Conservation (phyloP, 2,329 filamentous ascomycete species). For the Alternaria triticina region DNA sequence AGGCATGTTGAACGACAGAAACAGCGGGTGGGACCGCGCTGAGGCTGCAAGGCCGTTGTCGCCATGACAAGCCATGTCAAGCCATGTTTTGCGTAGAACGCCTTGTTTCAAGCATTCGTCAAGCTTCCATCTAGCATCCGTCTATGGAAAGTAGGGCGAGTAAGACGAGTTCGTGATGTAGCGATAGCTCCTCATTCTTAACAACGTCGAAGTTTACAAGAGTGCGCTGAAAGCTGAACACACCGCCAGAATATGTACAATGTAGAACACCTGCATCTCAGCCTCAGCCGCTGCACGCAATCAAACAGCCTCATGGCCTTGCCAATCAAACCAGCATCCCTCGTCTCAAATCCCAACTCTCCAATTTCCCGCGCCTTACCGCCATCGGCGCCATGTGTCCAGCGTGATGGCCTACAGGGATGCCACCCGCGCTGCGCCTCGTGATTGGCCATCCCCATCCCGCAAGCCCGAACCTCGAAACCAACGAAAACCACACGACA, state of each 20-base stretch:
- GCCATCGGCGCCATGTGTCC: constrained; percentile 22
- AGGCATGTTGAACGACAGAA: constrained; percentile 12
- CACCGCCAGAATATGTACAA: neutral
- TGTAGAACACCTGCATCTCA: neutral
- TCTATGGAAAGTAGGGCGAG: neutral
- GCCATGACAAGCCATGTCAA: constrained; percentile 8
- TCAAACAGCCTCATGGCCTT: neutral
- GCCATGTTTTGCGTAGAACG: constrained; percentile 22
- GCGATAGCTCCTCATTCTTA: no score
- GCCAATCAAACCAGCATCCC: constrained; percentile 3
- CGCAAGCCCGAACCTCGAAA: constrained; percentile 18
- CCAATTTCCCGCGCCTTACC: constrained; percentile 24
- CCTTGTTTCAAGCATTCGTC: constrained; percentile 13
- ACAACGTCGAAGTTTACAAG: no score
- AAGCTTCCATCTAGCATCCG: neutral
- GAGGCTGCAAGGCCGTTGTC: constrained; percentile 1
- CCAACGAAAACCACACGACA: constrained; percentile 17
- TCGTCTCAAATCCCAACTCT: constrained; percentile 3
- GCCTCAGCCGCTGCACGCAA: constrained; percentile 7
- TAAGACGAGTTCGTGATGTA: no score
- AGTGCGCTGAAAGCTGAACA: neutral
- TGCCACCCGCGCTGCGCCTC: constrained; percentile 3
- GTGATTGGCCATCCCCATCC: constrained; percentile 19
- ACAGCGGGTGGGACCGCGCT: constrained; percentile 19
- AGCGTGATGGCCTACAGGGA: constrained; percentile 18